Base-by-base conservation (phyloP, 805 yeast genomes). In the Metschnikowia matae region DNA sequence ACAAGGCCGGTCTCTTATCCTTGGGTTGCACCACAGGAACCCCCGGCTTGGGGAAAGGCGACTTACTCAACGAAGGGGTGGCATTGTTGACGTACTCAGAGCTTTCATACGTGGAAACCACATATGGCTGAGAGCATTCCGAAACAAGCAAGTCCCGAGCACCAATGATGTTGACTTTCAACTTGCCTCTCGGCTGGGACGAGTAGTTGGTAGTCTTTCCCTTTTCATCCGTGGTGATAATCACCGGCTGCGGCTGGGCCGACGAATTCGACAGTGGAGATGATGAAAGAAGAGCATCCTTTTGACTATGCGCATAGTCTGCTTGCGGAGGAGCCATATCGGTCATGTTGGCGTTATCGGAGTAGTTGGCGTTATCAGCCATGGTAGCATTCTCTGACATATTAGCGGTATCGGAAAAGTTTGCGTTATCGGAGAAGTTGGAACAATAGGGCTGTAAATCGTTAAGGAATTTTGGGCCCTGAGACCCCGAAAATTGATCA, bases 71-170 rank as follows among this genome's bases (percentile, higher is more conserved):
- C 23, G 79, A 74, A 46, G 78, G 86, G 1, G 96, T 89, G 4
- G 90, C 91, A 54, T 83, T 83, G 23, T 96, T 84, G 52, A 92
- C 90, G 56, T 84, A 87, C 70, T 94, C 98, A 1, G 95, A 85
- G 54, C 92, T 85, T 65, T 89, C 96, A 72, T 87, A 90, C 10
- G 96, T 86, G 67, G 95, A 88, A 35, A 90, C 96, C 17, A 88
- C 96, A 66, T 90, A 86, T 3, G 96, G 97, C 58, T 81, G 87
- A 3, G 92, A 75, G 64, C 62, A 73, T 38, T 75, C 69, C 4
- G 82, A 68, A 33, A 84, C 80, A 40, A 77, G 70, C 54, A 92
- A 75, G 58, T 83, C 84, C 51, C 76, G 79, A 1, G 96, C 97
- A 67, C 89, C 92, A 26, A 87, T 72, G 53, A 92, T 89, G 33